Conservation (phyloP, 2,329 filamentous ascomycete genomes). For the Fusarium subglutinans region DNA sequence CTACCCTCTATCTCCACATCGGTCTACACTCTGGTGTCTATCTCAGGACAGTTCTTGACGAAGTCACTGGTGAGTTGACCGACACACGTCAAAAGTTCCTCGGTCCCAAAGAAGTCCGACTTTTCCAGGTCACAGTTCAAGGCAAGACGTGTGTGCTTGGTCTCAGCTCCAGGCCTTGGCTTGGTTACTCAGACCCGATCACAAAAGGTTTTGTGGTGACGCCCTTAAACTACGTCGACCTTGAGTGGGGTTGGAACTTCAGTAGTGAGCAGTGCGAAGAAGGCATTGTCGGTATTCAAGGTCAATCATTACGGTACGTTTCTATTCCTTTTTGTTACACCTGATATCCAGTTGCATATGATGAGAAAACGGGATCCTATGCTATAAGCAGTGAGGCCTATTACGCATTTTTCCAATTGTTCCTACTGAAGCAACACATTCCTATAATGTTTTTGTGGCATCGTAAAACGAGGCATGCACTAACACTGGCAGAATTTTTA, state of each 20-base stretch:
- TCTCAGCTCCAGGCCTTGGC: slow-evolving; percentile 92
- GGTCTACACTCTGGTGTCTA: slow-evolving; percentile 96
- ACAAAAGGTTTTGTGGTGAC: slow-evolving; percentile 92
- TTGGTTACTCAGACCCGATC: slow-evolving; percentile 90
- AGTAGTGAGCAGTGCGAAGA: slow-evolving; percentile 93
- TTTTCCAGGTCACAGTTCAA: slow-evolving; percentile 91
- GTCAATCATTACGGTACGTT: slow-evolving; percentile 82
- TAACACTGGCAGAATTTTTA: slow-evolving; percentile 77
- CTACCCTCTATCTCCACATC: slow-evolving; percentile 93
- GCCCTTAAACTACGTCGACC: slow-evolving; percentile 84
- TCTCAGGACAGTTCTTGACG: slow-evolving; percentile 91
- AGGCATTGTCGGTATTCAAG: slow-evolving; percentile 93
- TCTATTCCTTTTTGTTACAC: slow-evolving; percentile 43
- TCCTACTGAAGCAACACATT: slow-evolving; percentile 79
- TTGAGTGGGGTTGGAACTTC: slow-evolving; percentile 97
- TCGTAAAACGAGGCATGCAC: slow-evolving; percentile 11
- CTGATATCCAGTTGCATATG: slow-evolving; percentile 61
- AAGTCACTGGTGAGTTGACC: slow-evolving; percentile 93
- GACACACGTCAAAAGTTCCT: slow-evolving; percentile 95
- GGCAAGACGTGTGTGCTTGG: slow-evolving; percentile 86
- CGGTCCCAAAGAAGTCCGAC: slow-evolving; percentile 86
- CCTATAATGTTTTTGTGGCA: slow-evolving; percentile 23
- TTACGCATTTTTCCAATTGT: slow-evolving; percentile 82
- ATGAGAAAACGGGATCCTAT: slow-evolving; percentile 68
- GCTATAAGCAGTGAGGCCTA: slow-evolving; percentile 65